phyloP scores from a whole-genome alignment of 2,329 filamentous ascomycete species.

The Nemania abortiva region DNA sequence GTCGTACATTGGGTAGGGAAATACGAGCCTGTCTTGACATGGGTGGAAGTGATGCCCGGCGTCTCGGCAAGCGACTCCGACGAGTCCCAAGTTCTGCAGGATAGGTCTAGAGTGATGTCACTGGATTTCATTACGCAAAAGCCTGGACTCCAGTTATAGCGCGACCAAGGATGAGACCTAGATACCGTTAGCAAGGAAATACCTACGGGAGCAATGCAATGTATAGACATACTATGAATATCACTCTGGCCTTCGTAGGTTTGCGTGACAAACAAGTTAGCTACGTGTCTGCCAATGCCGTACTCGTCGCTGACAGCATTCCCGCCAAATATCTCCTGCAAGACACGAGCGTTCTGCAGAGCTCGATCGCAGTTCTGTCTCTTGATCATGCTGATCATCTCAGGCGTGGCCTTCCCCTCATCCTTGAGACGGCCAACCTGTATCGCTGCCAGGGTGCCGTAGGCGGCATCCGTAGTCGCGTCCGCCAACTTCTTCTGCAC shows the following conservation, averaged over 20 bases:
- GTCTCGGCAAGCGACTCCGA: not conserved
- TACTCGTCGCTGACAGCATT: slow-evolving; percentile 99
- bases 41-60: not conserved
- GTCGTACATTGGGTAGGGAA: not conserved
- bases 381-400: slow-evolving; percentile 99
- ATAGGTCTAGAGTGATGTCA: not conserved
- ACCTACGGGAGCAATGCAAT: slow-evolving; percentile 7
- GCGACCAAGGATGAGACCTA: slow-evolving; percentile 74
- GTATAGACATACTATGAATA: slow-evolving; percentile 84
- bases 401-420: slow-evolving; percentile 84
- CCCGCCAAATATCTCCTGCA: slow-evolving; percentile 97
- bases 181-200: slow-evolving; percentile 14
- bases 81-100: not conserved
- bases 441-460: slow-evolving; percentile 87
- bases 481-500: slow-evolving; percentile 98
- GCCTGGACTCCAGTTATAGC: slow-evolving; percentile 80
- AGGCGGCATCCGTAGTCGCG: slow-evolving; percentile 89
- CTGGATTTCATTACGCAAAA: slow-evolving; percentile 64
- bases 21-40: not conserved
- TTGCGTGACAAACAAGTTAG: slow-evolving; percentile 96
- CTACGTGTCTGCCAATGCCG: slow-evolving; percentile 91
- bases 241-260: slow-evolving; percentile 99
- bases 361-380: slow-evolving; percentile 96
- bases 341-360: slow-evolving; percentile 78
- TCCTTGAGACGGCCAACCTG: slow-evolving; percentile 96